These are phyloP conservation scores for Paracoccidioides lutzii DNA, from an alignment of 2,329 filamentous ascomycete species.

Conservation along the genomic window DNA sequence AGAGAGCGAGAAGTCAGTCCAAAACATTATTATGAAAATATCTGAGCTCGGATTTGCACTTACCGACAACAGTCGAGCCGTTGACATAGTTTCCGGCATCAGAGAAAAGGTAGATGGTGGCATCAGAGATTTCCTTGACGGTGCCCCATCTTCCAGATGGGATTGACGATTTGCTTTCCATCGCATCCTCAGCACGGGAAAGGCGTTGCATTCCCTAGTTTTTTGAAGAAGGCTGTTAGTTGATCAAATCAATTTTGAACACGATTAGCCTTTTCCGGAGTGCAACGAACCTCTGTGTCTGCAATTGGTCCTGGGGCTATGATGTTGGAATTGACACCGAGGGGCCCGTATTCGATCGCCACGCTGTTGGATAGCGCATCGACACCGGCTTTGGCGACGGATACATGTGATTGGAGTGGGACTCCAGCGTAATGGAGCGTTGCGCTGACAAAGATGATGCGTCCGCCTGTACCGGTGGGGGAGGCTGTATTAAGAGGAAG, in stretches of 20 bases:
- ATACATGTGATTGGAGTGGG: constrained; percentile 78
- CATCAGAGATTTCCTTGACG: constrained; percentile 81
- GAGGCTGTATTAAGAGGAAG: constrained; percentile 18
- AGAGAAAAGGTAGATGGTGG: constrained; percentile 78
- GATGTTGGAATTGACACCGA: constrained; percentile 75
- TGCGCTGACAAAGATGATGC: constrained; percentile 81
- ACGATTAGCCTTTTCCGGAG: too few relatives aligned
- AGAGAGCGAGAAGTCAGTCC: neutral
- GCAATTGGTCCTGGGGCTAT: constrained; percentile 78
- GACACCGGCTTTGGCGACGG: constrained; percentile 80
- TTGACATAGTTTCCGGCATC: constrained; percentile 79
- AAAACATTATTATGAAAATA: neutral
- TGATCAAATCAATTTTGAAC: neutral
- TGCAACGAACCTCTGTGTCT: constrained; percentile 51
- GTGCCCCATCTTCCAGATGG: constrained; percentile 66
- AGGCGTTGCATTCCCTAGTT: constrained; percentile 51
- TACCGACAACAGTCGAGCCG: constrained; percentile 59
- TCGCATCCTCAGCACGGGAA: constrained; percentile 39
- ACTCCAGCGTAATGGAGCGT: constrained; percentile 83
- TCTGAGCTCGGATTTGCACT: constrained; percentile 9
- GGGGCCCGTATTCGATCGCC: constrained; percentile 79
- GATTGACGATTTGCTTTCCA: constrained; percentile 38
- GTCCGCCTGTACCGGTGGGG: constrained; percentile 53
- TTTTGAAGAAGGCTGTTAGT: neutral
- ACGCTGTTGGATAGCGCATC: constrained; percentile 71